phyloP scores from a whole-genome alignment of 257 asterid genomes.

The Solanum pennellii region DNA sequence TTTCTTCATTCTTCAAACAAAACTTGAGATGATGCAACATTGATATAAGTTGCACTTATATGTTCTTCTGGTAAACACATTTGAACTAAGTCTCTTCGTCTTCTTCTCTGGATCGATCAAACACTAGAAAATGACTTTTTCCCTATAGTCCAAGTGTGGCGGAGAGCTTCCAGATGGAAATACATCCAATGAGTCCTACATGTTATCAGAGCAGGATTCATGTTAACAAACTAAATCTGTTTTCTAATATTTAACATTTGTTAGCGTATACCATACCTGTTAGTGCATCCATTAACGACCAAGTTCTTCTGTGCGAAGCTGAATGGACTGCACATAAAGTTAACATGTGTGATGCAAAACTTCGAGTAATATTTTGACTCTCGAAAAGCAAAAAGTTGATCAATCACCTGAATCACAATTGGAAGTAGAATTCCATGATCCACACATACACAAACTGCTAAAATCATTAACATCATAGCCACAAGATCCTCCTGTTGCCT shows the following conservation, averaged over 20 bases:
- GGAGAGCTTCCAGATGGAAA: neutral
- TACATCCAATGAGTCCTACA: neutral
- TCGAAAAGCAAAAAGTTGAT: neutral
- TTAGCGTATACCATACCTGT: neutral
- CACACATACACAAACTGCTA: conserved; percentile 65
- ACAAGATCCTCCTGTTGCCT: conserved; percentile 85
- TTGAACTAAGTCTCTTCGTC: neutral
- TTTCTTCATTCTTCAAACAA: neutral
- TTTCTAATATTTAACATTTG: neutral
- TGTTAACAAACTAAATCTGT: neutral
- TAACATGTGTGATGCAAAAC: neutral
- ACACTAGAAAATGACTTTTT: neutral
- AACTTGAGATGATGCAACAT: neutral
- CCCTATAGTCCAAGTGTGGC: neutral
- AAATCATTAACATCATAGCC: conserved; percentile 42
- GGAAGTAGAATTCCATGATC: conserved; percentile 68
- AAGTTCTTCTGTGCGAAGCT: conserved; percentile 4
- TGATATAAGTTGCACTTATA: neutral
- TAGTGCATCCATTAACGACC: conserved; percentile 11
- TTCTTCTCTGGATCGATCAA: neutral
- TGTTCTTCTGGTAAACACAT: neutral
- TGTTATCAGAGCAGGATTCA: neutral
- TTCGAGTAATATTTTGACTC: neutral
- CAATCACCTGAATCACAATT: conserved; percentile 73
- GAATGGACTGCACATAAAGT: conserved; percentile 18